phyloP scores from a whole-genome alignment of 1,284 basidiomycete species.

The Prillingera fragicola region DNA sequence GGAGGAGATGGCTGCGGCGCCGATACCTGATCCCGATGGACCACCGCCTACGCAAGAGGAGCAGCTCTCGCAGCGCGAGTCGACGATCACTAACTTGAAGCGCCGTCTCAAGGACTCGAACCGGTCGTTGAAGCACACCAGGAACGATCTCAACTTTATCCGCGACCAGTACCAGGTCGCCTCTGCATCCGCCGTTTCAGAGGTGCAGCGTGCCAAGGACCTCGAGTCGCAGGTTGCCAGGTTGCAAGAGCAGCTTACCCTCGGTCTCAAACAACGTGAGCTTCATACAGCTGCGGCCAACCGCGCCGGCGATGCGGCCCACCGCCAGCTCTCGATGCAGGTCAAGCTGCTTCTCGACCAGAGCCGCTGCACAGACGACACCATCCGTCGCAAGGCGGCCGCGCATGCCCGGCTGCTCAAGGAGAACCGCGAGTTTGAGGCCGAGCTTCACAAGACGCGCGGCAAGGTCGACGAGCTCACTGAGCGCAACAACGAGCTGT shows the following conservation, averaged over 20 bases:
- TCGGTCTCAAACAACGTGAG: constrained; percentile 38
- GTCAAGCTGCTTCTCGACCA: constrained; percentile 35
- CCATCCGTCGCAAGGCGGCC: constrained; percentile 27
- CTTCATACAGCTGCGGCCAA: constrained; percentile 19
- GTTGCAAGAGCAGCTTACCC: constrained; percentile 27
- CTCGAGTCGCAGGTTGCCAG: constrained; percentile 19
- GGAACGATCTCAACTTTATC: constrained; percentile 23
- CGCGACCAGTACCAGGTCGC: constrained; percentile 29
- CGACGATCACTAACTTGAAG: constrained; percentile 2
- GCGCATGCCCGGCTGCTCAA: constrained; percentile 14
- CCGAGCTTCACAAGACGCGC: constrained; percentile 12
- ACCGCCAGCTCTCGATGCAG: constrained; percentile 15
- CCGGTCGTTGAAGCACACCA: constrained; percentile 3
- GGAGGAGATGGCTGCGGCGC: background rate
- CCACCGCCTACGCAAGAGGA: background rate
- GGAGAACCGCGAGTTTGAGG: constrained; percentile 20
- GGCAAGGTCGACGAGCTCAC: constrained; percentile 14
- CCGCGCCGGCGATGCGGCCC: constrained; percentile 8
- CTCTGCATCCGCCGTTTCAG: constrained; percentile 24
- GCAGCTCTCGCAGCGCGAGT: constrained; percentile 3
- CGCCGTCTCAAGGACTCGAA: constrained; percentile 8
- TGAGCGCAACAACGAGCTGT: constrained; percentile 33
- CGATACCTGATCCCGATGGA: constrained; percentile 1
- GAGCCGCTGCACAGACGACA: constrained; percentile 37
- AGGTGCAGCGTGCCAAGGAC: constrained; percentile 17